Evolutionary conservation across 352 stramenopile species (phyloP).

Genomic region (Globisporangium okanoganense): DNA sequence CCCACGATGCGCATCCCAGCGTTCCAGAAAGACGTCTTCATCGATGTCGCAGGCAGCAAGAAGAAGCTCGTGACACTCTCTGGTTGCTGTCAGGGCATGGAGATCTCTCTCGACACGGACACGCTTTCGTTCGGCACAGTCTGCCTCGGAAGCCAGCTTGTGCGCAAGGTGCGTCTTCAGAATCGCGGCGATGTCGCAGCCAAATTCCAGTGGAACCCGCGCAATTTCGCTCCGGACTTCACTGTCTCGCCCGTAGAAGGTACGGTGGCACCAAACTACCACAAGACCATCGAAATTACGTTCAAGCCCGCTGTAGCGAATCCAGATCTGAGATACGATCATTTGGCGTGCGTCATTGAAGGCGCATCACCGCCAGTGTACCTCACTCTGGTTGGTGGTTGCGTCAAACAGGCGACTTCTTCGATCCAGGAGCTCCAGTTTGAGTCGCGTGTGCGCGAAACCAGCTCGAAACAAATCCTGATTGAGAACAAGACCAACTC

Average conservation of each 20-base stretch:
- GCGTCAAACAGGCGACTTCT: conserved; percentile 84
- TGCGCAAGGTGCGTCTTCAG: conserved; percentile 83
- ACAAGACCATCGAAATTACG: conserved; percentile 88
- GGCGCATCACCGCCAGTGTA: conserved; percentile 35
- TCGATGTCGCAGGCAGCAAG: conserved; percentile 59
- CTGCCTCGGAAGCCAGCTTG: conserved; percentile 81
- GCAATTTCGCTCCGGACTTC: conserved; percentile 81
- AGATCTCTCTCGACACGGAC: conserved; percentile 88
- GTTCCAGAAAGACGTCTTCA: conserved; percentile 65
- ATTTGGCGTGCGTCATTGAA: conserved; percentile 70
- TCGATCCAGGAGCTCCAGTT: conserved; percentile 88
- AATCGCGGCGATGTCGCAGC: conserved; percentile 89
- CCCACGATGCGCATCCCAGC: conserved; percentile 55
- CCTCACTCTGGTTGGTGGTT: conserved; percentile 80
- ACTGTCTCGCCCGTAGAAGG: conserved; percentile 75
- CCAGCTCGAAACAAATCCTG: conserved; percentile 46
- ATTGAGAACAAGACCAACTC: conserved; percentile 81
- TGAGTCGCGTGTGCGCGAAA: conserved; percentile 72
- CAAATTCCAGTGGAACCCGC: conserved; percentile 85
- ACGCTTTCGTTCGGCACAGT: conserved; percentile 89
- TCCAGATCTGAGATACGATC: conserved; percentile 87
- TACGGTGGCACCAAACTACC: conserved; percentile 73
- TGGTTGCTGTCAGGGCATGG: conserved; percentile 88
- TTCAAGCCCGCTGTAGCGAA: conserved; percentile 82
- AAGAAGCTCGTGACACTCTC: conserved; percentile 79